Base-by-base conservation (phyloP, 2,329 filamentous ascomycete genomes). In the Hymenoscyphus salicellus region DNA sequence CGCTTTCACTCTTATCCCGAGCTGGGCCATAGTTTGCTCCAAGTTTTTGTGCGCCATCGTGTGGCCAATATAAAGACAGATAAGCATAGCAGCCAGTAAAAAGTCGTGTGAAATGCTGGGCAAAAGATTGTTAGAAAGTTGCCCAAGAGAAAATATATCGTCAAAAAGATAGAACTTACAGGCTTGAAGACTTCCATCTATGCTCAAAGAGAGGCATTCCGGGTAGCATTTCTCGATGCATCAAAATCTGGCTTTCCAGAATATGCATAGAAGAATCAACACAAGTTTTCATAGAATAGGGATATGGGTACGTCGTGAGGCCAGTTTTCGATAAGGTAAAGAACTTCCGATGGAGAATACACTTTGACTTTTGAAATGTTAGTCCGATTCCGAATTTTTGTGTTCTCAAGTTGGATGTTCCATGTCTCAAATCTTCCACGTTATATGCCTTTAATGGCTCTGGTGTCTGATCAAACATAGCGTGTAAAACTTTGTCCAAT, bases 261-360 rank as follows among this genome's bases (percentile, higher is more conserved):
- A 86, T 75, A 3, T 75, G 74, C 57, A 83, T 71, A 3, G 83
- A 82, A 16, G 79, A 80, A 52, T 84, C 78, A 7, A 86, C 75
- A 65, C 84, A 86, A 28, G 79, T 77, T 58, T 79, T 79, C 17
- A 84, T 79, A 11, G 84, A 86, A 74, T 84, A 83, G 61, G 80
- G 79, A 67, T 86, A 69, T 20, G 62, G 62, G 28, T 65, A 66
- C 16, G 62, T 58, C 23, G 46, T 23, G 1, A 69, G 81, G 81
- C 56, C 85, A 71, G 33, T 79, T 75, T 17, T 78, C 77, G 16
- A 85, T 71, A 3, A 81, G 80, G 66, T 38, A 23, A 73, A 63
- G 57, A 67, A 72, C 61, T 68, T 69, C 0, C 70, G 61, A 57
- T 73, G 71, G 2, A 73, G 65, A 38, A 72, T 61, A 38, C 68